Conservation (phyloP, 306 rosid genomes). For the Argentina anserina region DNA sequence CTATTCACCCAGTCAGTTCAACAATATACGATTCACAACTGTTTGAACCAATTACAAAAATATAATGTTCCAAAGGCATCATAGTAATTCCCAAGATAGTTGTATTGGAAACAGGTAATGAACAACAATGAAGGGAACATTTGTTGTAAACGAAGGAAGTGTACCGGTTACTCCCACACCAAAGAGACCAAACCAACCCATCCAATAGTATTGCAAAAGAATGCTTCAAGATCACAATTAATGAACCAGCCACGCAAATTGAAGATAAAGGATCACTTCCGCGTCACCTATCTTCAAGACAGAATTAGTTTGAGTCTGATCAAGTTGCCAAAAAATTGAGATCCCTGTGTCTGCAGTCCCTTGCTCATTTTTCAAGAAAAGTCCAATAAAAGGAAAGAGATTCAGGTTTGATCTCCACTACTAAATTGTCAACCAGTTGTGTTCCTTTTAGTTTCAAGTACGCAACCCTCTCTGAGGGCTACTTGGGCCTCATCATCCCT, state of each 20-base stretch:
- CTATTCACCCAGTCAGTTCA: constrained; percentile 41
- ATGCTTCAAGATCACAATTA: constrained; percentile 51
- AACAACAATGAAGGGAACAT: constrained; percentile 34
- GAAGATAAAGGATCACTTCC: constrained; percentile 37
- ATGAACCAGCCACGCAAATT: constrained; percentile 44
- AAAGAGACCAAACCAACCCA: constrained; percentile 37
- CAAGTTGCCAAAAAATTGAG: constrained; percentile 37
- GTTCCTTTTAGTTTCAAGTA: constrained; percentile 62
- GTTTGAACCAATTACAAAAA: constrained; percentile 50
- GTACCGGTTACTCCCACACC: constrained; percentile 28
- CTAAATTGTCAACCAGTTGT: constrained; percentile 30
- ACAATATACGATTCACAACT: constrained; percentile 25
- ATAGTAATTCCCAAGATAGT: constrained; percentile 33
- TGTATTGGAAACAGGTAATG: constrained; percentile 31
- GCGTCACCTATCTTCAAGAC: constrained; percentile 20
- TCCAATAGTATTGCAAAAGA: constrained; percentile 47
- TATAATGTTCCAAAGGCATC: constrained; percentile 33
- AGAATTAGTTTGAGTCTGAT: constrained; percentile 17
- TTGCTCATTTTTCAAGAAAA: constrained; percentile 31
- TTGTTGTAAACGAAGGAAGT: constrained; percentile 22
- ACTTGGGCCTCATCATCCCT: constrained; percentile 67
- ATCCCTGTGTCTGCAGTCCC: constrained; percentile 30
- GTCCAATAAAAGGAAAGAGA: constrained; percentile 20
- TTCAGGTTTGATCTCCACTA: constrained; percentile 1
- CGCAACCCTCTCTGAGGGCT: constrained; percentile 75